These are phyloP conservation scores for Ogataea saltuana DNA, from an alignment of 805 yeast genomes.

Conservation along the genomic window DNA sequence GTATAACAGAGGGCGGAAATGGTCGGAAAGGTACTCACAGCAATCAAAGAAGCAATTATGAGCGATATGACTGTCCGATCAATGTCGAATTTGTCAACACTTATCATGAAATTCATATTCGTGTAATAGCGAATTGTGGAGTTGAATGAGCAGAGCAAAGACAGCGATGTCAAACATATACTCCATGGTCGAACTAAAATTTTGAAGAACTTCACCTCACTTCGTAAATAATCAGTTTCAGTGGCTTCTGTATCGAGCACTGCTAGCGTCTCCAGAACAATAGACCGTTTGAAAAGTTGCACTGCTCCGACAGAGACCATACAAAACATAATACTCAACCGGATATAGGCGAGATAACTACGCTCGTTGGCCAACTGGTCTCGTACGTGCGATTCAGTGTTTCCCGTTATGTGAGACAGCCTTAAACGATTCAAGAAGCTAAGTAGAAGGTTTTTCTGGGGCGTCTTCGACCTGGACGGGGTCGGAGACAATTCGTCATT, in stretches of 20 bases:
- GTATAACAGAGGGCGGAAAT: not conserved
- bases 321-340: slow-evolving; percentile 42
- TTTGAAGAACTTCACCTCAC: slow-evolving; percentile 8
- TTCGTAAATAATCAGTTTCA: slow-evolving; percentile 1
- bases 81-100: slow-evolving; percentile 17
- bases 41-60: slow-evolving; percentile 10
- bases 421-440: not conserved
- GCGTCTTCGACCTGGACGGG: too few relatives aligned
- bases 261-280: slow-evolving; percentile 11
- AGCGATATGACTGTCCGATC: slow-evolving; percentile 18
- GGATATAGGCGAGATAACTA: slow-evolving; percentile 48
- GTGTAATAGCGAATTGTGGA: slow-evolving; percentile 20
- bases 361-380: slow-evolving; percentile 54
- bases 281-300: slow-evolving; percentile 40
- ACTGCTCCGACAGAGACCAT: slow-evolving; percentile 43
- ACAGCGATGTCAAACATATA: slow-evolving; percentile 13
- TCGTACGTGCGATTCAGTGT: slow-evolving; percentile 44
- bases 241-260: not conserved
- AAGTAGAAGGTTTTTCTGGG: too few relatives aligned
- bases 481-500: too few relatives aligned
- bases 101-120: slow-evolving; percentile 23
- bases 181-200: slow-evolving; percentile 20
- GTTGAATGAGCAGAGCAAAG: slow-evolving; percentile 9
- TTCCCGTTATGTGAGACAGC: slow-evolving; percentile 26
- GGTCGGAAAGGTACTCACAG: slow-evolving; percentile 11